These are phyloP conservation scores for Colletotrichum sp. DNA, from an alignment of 2,329 filamentous ascomycete genomes.

Conservation along the genomic window DNA sequence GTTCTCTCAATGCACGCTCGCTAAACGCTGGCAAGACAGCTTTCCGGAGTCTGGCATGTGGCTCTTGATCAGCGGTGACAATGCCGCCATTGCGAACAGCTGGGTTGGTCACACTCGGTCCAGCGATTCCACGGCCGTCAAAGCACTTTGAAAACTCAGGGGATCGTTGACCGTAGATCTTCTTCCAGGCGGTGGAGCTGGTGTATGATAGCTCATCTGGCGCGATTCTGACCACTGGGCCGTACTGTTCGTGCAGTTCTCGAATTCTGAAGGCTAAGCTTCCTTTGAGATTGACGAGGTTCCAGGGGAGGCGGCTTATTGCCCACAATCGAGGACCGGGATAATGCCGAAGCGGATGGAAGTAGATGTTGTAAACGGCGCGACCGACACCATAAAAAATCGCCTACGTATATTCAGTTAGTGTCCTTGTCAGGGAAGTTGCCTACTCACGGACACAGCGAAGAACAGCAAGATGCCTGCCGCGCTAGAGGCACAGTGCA, in stretches of 20 bases:
- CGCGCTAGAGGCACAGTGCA: not conserved
- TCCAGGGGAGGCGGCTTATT: conserved; percentile 42
- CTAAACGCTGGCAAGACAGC: conserved; percentile 9
- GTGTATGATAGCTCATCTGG: conserved; percentile 27
- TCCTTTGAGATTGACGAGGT: conserved; percentile 41
- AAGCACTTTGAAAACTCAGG: conserved; percentile 11
- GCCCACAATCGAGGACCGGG: conserved; percentile 75
- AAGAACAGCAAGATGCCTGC: not conserved
- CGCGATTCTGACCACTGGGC: conserved; percentile 34
- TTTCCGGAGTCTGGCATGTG: conserved; percentile 11
- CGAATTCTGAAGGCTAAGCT: conserved; percentile 46
- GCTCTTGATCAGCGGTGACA: conserved; percentile 13
- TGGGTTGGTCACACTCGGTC: not conserved
- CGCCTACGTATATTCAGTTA: not conserved
- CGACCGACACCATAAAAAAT: not conserved
- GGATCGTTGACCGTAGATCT: conserved; percentile 16
- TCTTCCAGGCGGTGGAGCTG: conserved; percentile 16
- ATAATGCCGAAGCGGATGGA: conserved; percentile 69
- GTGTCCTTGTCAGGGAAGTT: not conserved
- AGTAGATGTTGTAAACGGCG: conserved; percentile 33
- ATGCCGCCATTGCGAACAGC: not conserved
- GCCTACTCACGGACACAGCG: not conserved
- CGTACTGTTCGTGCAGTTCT: conserved; percentile 39
- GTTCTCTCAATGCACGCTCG: conserved; percentile 1
- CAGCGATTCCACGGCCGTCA: conserved; percentile 3